Conservation (phyloP, 805 yeast species). For the Candida sanyiensis region DNA sequence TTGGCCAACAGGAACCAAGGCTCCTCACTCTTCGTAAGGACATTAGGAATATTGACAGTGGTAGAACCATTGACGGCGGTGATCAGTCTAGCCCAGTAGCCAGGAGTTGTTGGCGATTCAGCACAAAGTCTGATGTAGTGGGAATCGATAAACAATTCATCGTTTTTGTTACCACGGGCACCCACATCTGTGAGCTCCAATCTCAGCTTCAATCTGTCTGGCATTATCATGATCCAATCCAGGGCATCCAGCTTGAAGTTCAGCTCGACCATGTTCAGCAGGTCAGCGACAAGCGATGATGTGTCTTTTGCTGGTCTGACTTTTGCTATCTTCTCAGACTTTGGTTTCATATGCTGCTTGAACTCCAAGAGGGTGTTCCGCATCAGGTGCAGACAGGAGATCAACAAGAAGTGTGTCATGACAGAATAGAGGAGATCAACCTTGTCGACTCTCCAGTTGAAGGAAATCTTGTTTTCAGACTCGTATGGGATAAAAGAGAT, state of each 20-base stretch:
- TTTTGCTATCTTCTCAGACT: slow-evolving; percentile 17
- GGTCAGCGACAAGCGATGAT: slow-evolving; percentile 11
- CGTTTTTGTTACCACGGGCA: slow-evolving; percentile 17
- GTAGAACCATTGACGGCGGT: slow-evolving; percentile 33
- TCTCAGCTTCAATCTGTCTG: slow-evolving; percentile 44
- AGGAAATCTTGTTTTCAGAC: slow-evolving; percentile 18
- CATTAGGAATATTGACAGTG: slow-evolving; percentile 26
- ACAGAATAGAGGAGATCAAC: slow-evolving; percentile 33
- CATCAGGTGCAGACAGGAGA: slow-evolving; percentile 41
- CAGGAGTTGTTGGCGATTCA: slow-evolving; percentile 44
- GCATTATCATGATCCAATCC: slow-evolving; percentile 32
- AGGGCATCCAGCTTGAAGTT: slow-evolving; percentile 20
- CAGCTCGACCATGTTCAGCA: slow-evolving; percentile 22
- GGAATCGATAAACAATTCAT: slow-evolving; percentile 25
- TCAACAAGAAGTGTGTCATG: slow-evolving; percentile 39
- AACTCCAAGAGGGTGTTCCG: slow-evolving; percentile 33
- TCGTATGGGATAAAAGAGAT: slow-evolving; percentile 22
- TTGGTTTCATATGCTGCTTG: slow-evolving; percentile 18
- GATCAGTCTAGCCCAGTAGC: slow-evolving; percentile 45
- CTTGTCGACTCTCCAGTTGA: slow-evolving; percentile 25
- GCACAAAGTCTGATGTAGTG: slow-evolving; percentile 40
- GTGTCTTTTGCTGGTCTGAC: slow-evolving; percentile 1
- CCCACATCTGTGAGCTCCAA: slow-evolving; percentile 35
- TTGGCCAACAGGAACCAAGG: slow-evolving; percentile 35
- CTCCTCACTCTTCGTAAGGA: slow-evolving; percentile 22